Base-by-base conservation (phyloP, 2,329 filamentous ascomycete species). In the Fusarium denticulatum region DNA sequence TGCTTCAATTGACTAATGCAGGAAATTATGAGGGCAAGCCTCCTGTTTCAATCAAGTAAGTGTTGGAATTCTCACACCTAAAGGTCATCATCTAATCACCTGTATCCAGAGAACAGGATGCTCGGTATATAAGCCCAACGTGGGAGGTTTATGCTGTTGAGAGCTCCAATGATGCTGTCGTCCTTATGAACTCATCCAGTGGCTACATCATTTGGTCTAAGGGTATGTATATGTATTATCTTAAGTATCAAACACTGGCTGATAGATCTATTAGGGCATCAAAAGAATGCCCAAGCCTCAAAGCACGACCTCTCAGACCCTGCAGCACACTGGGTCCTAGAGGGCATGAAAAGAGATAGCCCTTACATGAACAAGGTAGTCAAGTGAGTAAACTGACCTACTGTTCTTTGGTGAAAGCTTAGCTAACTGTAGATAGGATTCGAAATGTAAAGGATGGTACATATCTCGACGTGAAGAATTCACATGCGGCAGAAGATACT, bases 301-400 rank as follows among this genome's bases (percentile, higher is more conserved):
- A 6, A n/a, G 2, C 45, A 47, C 3, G 45, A 47, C 26, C 6
- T 49, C 5, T 49, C 7, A 49, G 46, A 49, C 28, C 46, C 11
- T 67, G 49, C n/a, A 52, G 32, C 49, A 3, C 49, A 52, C 5
- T 52, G 49, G 49, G 32, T 34, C 15, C 32, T 26, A 15, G 30
- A 52, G 1, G 32, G 32, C 16, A 34, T 7, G 0, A 26, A 7
- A 30, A 30, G 45, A 30, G 26, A 47, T 8, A 2, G 0, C 4
- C 14, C 26, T 8, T 2, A 0, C 0, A 30, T 30, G 45, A 47
- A 47, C 14, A 1, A 47, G 0, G 3, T 12, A 6, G 3, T 47
- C 7, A 47, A n/a, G 45, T 47, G 5, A 11, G 45, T 47, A 18
- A 12, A 30, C 9, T 12, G 0, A 16, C 15, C 1, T n/a, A 6